Evolutionary conservation across 495 filamentous ascomycete genomes (phyloP).

Genomic region (Tuber indicum): DNA sequence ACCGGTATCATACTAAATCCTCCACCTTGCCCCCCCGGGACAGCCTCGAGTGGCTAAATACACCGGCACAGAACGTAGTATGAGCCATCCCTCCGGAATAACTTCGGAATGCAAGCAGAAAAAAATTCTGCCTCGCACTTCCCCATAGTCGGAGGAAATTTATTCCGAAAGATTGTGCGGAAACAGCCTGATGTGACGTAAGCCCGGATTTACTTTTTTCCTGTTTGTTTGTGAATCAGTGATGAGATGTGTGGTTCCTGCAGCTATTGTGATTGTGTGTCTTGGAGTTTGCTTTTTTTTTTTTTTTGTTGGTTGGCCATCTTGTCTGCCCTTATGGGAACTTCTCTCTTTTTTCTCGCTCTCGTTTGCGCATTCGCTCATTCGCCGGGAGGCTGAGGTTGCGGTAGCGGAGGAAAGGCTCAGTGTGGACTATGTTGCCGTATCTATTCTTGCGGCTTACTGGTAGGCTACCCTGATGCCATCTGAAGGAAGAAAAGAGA

Average conservation of each 20-base stretch:
- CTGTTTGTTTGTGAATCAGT: background rate
- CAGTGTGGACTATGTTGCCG: background rate
- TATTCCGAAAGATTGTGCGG: background rate
- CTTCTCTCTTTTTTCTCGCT: background rate
- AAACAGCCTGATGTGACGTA: background rate
- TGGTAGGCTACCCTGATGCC: background rate
- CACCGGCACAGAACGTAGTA: background rate
- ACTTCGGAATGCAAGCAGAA: background rate
- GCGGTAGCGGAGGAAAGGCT: background rate
- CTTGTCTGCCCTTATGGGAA: background rate
- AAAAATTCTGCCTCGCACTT: background rate
- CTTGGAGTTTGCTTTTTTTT: background rate
- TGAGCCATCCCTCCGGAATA: background rate
- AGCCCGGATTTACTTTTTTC: conserved; percentile 4
- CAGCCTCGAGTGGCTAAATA: background rate
- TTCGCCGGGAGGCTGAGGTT: background rate
- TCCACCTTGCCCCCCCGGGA: background rate
- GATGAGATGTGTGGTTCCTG: background rate
- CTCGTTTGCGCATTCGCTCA: background rate
- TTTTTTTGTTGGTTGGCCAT: background rate
- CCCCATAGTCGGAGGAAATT: background rate
- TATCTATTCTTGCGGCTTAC: background rate
- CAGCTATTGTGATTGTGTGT: background rate
- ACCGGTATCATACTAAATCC: background rate
- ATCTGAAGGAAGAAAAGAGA: background rate